Percentiles rank a stretch among this genome's conserved stretches.
These are phyloP conservation scores for Mrakia hoshinonis DNA, from an alignment of 768 basidiomycete genomes.

Conservation along the genomic window DNA sequence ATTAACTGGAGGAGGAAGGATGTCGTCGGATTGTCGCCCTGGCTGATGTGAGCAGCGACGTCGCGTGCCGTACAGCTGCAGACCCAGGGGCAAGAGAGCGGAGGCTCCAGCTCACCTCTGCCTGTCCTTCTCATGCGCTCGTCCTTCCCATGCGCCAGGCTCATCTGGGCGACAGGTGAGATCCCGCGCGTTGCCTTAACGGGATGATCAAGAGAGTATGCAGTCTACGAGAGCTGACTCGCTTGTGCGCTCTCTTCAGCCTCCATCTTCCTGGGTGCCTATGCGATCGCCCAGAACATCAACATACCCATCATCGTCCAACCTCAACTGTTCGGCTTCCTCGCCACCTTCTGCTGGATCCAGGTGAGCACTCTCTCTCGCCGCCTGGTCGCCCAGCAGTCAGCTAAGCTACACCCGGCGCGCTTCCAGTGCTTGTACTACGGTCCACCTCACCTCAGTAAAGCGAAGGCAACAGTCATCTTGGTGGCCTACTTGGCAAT, in stretches of 20 bases:
- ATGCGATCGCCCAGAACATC: constrained; percentile 55
- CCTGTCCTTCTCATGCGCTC: constrained; percentile 30
- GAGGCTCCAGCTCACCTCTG: background rate
- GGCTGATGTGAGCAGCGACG: constrained; percentile 49
- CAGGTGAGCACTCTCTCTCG: background rate
- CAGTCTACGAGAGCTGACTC: background rate
- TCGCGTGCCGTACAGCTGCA: background rate
- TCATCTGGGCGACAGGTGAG: background rate
- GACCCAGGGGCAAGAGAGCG: background rate
- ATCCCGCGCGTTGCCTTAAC: background rate
- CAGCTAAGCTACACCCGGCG: too few species aligned
- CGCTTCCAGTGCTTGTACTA: constrained; percentile 59
- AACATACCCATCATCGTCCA: constrained; percentile 60
- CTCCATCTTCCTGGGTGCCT: constrained; percentile 57
- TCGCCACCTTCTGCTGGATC: constrained; percentile 47
- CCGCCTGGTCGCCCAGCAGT: background rate
- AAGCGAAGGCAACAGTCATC: constrained; percentile 38
- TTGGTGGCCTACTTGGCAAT: constrained; percentile 44
- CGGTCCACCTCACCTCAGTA: constrained; percentile 43
- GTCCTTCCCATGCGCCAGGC: background rate
- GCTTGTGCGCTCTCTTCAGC: constrained; percentile 38
- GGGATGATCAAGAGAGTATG: background rate
- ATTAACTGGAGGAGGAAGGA: constrained; percentile 62
- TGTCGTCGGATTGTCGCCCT: constrained; percentile 60
- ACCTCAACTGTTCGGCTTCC: constrained; percentile 49